phyloP scores from a whole-genome alignment of 169 alveolate species.

The Eimeria maxima region DNA sequence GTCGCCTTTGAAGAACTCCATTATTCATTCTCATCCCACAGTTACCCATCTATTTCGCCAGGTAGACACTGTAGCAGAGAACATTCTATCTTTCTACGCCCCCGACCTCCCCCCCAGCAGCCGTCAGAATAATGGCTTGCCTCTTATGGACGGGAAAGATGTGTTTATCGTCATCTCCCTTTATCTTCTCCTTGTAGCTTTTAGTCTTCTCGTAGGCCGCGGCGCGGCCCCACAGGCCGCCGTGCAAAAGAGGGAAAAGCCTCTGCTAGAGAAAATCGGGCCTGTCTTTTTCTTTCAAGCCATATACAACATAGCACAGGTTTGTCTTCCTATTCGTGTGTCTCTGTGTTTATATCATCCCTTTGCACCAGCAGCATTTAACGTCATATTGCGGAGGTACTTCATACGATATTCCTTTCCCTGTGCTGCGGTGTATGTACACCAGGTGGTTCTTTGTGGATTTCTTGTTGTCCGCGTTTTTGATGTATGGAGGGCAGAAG shows the following conservation, averaged over 20 bases:
- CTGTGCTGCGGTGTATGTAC: not conserved
- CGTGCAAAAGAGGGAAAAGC: not conserved
- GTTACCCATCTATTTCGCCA: not conserved
- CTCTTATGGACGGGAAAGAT: slow-evolving; percentile 65
- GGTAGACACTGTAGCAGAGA: slow-evolving; percentile 36
- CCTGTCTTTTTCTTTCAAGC: slow-evolving; percentile 43
- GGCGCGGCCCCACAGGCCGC: not conserved
- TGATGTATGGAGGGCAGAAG: slow-evolving; percentile 14
- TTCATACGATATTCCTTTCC: not conserved
- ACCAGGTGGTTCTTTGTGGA: slow-evolving; percentile 24
- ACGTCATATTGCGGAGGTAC: not conserved
- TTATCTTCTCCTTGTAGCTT: slow-evolving; percentile 27
- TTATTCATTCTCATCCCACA: not conserved
- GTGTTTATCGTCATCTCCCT: not conserved
- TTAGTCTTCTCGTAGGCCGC: not conserved
- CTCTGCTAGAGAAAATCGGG: not conserved
- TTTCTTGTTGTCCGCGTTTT: slow-evolving; percentile 27
- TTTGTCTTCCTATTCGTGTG: not conserved
- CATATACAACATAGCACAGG: slow-evolving; percentile 49
- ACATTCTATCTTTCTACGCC: slow-evolving; percentile 23
- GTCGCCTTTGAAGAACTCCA: not conserved
- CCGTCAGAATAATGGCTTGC: slow-evolving; percentile 48
- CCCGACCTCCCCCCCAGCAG: slow-evolving; percentile 59
- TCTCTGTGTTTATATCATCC: no score
- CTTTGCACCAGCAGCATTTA: not conserved